A percentile compares a stretch with the other conserved stretches of the same genome.
Conservation (phyloP, 805 yeast species). For the Saturnispora dispora region DNA sequence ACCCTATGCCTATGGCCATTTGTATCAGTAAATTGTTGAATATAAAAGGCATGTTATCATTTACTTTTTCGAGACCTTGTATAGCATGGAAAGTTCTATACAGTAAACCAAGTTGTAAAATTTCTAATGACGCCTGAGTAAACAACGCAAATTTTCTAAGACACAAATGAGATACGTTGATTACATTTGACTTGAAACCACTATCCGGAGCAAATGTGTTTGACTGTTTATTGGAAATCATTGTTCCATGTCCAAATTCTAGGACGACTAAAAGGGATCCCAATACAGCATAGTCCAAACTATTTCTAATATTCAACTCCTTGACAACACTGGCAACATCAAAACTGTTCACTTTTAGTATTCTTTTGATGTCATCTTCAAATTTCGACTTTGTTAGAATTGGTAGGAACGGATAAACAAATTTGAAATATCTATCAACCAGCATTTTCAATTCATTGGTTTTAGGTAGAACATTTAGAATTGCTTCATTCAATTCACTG, state of each 20-base stretch:
- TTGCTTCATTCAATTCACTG: slow-evolving; percentile 19
- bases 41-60: slow-evolving; percentile 50
- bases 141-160: slow-evolving; percentile 45
- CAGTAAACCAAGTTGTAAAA: slow-evolving; percentile 45
- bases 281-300: slow-evolving; percentile 39
- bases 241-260: slow-evolving; percentile 30
- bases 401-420: slow-evolving; percentile 41
- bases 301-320: slow-evolving; percentile 28
- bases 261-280: slow-evolving; percentile 38
- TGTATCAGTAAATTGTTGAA: slow-evolving; percentile 48
- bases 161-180: slow-evolving; percentile 44
- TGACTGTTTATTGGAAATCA: slow-evolving; percentile 6
- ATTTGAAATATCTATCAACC: slow-evolving; percentile 36
- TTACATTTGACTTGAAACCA: slow-evolving; percentile 13
- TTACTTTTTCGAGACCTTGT: slow-evolving; percentile 44
- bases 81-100: slow-evolving; percentile 40
- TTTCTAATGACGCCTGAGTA: slow-evolving; percentile 37
- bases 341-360: slow-evolving; percentile 22
- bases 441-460: slow-evolving; percentile 36
- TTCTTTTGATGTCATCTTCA: slow-evolving; percentile 23
- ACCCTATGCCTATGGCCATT: slow-evolving; percentile 58
- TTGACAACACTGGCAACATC: slow-evolving; percentile 14
- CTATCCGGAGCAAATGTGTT: neutral
- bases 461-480: slow-evolving; percentile 33
- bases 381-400: slow-evolving; percentile 32